These are phyloP conservation scores for Clarireedia monteithiana DNA, from an alignment of 2,329 filamentous ascomycete genomes.

Conservation along the genomic window DNA sequence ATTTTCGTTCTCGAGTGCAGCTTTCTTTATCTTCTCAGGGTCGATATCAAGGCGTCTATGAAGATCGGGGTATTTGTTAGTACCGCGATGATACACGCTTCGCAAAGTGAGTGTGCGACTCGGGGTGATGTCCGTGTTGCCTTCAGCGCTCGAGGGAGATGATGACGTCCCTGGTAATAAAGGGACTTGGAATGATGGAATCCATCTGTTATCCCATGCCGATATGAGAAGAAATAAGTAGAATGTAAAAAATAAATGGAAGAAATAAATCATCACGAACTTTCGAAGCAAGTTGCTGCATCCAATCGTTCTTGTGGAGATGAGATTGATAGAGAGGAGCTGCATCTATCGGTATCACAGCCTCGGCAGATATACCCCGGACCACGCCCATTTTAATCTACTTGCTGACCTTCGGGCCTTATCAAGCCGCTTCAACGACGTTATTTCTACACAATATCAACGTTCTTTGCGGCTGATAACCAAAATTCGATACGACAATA, in stretches of 20 bases:
- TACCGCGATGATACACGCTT: conserved; percentile 7
- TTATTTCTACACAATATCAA: too few species aligned
- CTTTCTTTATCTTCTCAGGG: conserved; percentile 6
- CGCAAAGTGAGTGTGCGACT: conserved; percentile 7
- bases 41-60: conserved; percentile 6
- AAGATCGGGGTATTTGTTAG: conserved; percentile 1
- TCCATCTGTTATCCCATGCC: conserved; percentile 6
- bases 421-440: too few species aligned
- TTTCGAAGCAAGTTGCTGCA: background rate
- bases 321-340: background rate
- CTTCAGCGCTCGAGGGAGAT: background rate
- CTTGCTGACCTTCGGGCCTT: too few species aligned
- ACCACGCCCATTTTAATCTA: background rate
- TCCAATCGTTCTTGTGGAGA: conserved; percentile 1
- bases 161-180: conserved; percentile 1
- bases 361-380: background rate
- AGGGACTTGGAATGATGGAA: background rate
- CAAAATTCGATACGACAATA: too few species aligned
- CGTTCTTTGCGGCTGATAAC: too few species aligned
- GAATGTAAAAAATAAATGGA: background rate
- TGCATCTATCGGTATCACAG: background rate
- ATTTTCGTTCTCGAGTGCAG: background rate
- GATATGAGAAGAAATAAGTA: background rate
- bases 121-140: background rate
- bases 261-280: conserved; percentile 8